Base-by-base conservation (phyloP, 805 yeast genomes). In the Kluyveromyces lactis region DNA sequence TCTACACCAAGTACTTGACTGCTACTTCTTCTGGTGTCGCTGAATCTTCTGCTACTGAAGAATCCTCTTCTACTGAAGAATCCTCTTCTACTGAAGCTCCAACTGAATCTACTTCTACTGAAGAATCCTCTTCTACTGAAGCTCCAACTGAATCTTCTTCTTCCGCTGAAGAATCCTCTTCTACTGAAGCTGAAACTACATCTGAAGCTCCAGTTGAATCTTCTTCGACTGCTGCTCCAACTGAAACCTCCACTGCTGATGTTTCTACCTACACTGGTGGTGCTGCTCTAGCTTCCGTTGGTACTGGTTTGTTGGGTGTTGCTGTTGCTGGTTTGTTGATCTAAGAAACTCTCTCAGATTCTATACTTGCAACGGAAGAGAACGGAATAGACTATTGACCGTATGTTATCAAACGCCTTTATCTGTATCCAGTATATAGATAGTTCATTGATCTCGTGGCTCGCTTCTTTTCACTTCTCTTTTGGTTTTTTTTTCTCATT, bases 231-330 rank as follows among this genome's bases (percentile, higher is more conserved):
- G 32, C 41, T 17, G 24, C 24, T 21, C 24, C 6, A 21, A 9
- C 24, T n/a, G n/a, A n/a, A n/a, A n/a, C n/a, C 9, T 23, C 38
- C 26, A 36, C 43, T 12, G 34, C 40, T 24, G 15, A 21, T 8
- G 18, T 40, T 15, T 16, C 40, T n/a, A 29, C 31, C 21, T 40
- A 40, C 31, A 40, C 43, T 30, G 43, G 43, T 36, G 43, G 36
- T 21, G 43, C 43, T 17, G 43, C 26, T 23, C 36, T 24, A 12
- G 28, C 36, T 17, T 28, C 43, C 17, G 43, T 31, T 12, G 43
- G 43, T 12, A 31, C 36, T 23, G 40, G 43, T 36, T 36, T 40
- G 36, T 13, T 40, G 35, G 43, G 43, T 29, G 43, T 34, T 24
- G 43, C 40, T 18, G 31, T 40, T 24, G 40, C 40, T 31, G 43